phyloP scores from a whole-genome alignment of 345 rosid genomes.

The Corchorus olitorius region DNA sequence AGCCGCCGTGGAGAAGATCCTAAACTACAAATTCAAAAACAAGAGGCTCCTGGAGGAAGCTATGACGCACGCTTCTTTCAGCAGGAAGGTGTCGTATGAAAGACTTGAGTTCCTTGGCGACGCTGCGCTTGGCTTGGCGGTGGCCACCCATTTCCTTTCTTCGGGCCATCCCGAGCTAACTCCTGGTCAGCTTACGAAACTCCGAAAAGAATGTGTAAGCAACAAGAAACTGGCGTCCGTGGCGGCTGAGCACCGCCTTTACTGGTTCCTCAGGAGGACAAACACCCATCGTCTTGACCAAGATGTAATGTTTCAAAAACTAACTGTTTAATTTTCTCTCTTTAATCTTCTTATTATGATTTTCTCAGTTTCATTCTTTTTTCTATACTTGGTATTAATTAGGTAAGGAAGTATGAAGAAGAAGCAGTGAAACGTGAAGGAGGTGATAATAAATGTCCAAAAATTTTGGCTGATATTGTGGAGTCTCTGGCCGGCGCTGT shows the following conservation, averaged over 20 bases:
- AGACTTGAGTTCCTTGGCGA: conserved; percentile 86
- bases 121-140: conserved; percentile 51
- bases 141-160: conserved; percentile 42
- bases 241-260: conserved; percentile 52
- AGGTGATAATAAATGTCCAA: conserved; percentile 39
- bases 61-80: conserved; percentile 63
- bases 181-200: conserved; percentile 45
- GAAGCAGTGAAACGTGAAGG: conserved; percentile 57
- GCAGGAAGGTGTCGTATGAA: conserved; percentile 45
- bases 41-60: conserved; percentile 64
- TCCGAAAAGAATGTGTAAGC: conserved; percentile 62
- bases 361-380: background rate
- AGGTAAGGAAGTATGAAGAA: conserved; percentile 56
- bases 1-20: conserved; percentile 52
- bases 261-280: conserved; percentile 37
- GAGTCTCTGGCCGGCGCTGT: conserved; percentile 80
- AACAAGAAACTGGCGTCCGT: conserved; percentile 81
- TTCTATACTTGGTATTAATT: background rate
- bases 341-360: no score
- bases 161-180: conserved; percentile 47
- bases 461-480: conserved; percentile 67
- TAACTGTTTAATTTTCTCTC: background rate
- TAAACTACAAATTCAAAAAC: conserved; percentile 51
- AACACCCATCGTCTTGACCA: conserved; percentile 41
- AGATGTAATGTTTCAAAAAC: conserved; percentile 30